A percentile compares a stretch with the other conserved stretches of the same genome.
Conservation (phyloP, 331 rosid species). For the Saraca asoca region DNA sequence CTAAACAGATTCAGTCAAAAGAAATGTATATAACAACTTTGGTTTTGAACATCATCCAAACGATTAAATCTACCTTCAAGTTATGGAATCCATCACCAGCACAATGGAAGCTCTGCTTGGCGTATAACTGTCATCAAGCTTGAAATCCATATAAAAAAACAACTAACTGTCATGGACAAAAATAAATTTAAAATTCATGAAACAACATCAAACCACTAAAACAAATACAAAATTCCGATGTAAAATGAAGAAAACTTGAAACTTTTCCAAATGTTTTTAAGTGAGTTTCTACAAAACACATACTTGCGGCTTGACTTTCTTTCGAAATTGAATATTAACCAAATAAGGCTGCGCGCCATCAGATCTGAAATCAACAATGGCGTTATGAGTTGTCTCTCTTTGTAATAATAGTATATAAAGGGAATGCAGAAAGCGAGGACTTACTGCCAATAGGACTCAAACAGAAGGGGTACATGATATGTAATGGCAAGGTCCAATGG, state of each 20-base stretch:
- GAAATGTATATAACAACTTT: background rate
- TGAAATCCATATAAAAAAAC: conserved; percentile 73
- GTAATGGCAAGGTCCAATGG: no score
- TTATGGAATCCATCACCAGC: conserved; percentile 70
- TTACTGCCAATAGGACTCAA: conserved; percentile 60
- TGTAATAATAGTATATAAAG: background rate
- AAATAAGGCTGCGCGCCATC: conserved; percentile 69
- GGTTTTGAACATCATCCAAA: background rate
- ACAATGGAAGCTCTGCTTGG: conserved; percentile 54
- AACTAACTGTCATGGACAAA: conserved; percentile 53
- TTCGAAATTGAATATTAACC: conserved; percentile 66
- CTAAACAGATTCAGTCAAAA: conserved; percentile 31
- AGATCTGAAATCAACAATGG: conserved; percentile 41
- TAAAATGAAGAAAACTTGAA: background rate
- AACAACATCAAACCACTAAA: background rate
- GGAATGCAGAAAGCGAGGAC: background rate
- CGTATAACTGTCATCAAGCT: conserved; percentile 67
- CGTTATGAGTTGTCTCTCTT: background rate
- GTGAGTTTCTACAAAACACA: background rate
- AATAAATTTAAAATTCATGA: conserved; percentile 1
- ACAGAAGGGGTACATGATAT: no score
- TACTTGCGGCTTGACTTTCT: conserved; percentile 63
- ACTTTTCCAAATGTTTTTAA: no score
- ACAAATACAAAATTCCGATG: background rate
- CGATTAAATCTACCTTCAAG: conserved; percentile 46